Evolutionary conservation across 208 protist species (phyloP), one percentile per base, ranked within the genome.

Genomic region (Trypanosoma vivax): DNA sequence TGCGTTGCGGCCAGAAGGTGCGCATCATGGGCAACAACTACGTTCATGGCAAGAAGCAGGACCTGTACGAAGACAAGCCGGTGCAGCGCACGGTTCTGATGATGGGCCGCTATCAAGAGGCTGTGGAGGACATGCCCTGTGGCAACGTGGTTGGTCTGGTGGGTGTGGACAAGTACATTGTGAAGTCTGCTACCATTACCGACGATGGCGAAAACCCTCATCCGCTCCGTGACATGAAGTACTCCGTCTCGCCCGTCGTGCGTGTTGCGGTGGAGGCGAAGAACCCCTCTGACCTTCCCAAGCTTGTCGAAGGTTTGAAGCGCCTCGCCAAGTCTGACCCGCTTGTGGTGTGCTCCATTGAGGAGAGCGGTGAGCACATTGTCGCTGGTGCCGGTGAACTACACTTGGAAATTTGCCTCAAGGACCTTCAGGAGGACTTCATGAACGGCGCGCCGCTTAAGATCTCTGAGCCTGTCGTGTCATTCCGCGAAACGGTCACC

Each of bases 351-450:
- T 96, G 81, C 86, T 88, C 56, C 50, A 96, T 92, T 56, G 94
- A 98, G 70, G 96, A 99, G 69, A 91, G 96, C 47, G 97, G 97
- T 51, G 97, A 99, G 88, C 95, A 99, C 80, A 99, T 99, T 73
- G 88, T 99, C 54, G 98, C 98, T 29, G 97, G 97, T 83, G 97
- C 96, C 41, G 98, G 98, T 79, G 98, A 99, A 85, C 91, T 99
- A 23, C 98, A 99, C 69, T 82, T 99, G 50, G 97, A 99, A 76
- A 99, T 99, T 65, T 99, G 97, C 84, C 66, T 99, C 40, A 99
- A 99, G 79, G 98, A 99, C 92, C 87, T 99, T 1, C 80, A 88
- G 72, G 96, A 99, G 46, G 96, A 99, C 58, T 98, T 94, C 65
- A 95, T 94, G 79, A 88, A 90, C 54, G 83, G 83, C 23, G 87